Conservation (phyloP, 352 stramenopile species). For the Phytophthora kernoviae region DNA sequence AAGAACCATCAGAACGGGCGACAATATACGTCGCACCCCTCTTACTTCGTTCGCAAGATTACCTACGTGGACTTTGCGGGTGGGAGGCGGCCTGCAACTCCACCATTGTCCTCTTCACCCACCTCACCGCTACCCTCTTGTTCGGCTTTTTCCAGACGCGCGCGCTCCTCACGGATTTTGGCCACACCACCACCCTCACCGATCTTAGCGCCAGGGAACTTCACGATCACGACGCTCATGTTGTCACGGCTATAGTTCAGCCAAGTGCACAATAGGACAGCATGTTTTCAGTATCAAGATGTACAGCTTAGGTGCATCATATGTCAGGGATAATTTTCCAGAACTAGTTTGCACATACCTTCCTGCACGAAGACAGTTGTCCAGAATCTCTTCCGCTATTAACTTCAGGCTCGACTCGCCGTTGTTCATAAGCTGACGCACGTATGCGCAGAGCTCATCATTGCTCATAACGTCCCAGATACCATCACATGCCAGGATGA, state of each 20-base stretch:
- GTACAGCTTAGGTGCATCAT: no score
- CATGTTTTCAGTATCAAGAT: no score
- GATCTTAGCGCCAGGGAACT: slow-evolving; percentile 74
- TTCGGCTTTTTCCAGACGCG: slow-evolving; percentile 49
- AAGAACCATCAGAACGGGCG: slow-evolving; percentile 18
- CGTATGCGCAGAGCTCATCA: slow-evolving; percentile 87
- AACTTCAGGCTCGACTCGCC: slow-evolving; percentile 72
- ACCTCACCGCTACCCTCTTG: slow-evolving; percentile 25
- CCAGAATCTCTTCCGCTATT: slow-evolving; percentile 82
- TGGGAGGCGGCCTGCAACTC: slow-evolving; percentile 18
- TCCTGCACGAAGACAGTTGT: slow-evolving; percentile 71
- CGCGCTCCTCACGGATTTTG: slow-evolving; percentile 62
- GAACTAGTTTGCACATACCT: slow-evolving; percentile 43
- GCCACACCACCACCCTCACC: slow-evolving; percentile 64
- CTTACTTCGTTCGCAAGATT: slow-evolving; percentile 13
- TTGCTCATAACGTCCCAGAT: slow-evolving; percentile 95
- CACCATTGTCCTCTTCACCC: slow-evolving; percentile 16
- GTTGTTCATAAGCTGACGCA: slow-evolving; percentile 74
- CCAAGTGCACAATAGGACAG: background rate
- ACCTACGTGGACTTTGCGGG: slow-evolving; percentile 29
- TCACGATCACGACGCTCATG: slow-evolving; percentile 83
- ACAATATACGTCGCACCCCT: slow-evolving; percentile 7
- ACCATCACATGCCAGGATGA: slow-evolving; percentile 92
- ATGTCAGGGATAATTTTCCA: background rate
- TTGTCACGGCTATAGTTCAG: slow-evolving; percentile 67